A percentile compares a stretch with the other conserved stretches of the same genome.
Conservation (phyloP, 2,329 filamentous ascomycete species). For the Beauveria australis region DNA sequence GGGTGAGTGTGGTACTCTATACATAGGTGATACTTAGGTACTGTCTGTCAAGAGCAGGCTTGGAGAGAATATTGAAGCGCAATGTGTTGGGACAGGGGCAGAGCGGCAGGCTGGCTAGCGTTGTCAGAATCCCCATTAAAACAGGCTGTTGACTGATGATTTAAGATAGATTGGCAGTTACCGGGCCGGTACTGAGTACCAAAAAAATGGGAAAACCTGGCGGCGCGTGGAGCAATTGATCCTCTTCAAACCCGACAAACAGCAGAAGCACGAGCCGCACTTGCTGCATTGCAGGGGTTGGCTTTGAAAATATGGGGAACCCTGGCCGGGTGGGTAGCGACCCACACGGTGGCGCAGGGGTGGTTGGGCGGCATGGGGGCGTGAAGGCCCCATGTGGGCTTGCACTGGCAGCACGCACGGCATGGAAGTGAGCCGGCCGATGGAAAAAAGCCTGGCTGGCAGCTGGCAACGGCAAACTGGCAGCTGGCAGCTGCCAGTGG, state of each 20-base stretch:
- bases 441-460: background rate
- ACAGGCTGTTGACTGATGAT: background rate
- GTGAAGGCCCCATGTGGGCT: no score
- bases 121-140: background rate
- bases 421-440: no score
- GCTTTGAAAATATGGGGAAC: slow-evolving; percentile 8
- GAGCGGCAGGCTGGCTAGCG: background rate
- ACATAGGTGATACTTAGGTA: no score
- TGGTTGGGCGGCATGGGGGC: background rate
- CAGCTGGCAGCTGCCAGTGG: background rate
- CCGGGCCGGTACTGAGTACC: background rate
- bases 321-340: background rate
- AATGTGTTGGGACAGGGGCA: no score
- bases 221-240: background rate
- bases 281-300: background rate
- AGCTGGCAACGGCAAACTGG: background rate
- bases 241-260: background rate
- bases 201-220: no score
- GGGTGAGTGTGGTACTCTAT: no score
- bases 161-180: background rate
- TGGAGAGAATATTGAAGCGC: no score
- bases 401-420: no score
- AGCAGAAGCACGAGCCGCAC: background rate
- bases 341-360: slow-evolving; percentile 1
- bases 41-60: no score